Percentiles rank a stretch among this genome's conserved stretches.
Conservation (phyloP, 139 green algal species). For the Chlorella sp. region DNA sequence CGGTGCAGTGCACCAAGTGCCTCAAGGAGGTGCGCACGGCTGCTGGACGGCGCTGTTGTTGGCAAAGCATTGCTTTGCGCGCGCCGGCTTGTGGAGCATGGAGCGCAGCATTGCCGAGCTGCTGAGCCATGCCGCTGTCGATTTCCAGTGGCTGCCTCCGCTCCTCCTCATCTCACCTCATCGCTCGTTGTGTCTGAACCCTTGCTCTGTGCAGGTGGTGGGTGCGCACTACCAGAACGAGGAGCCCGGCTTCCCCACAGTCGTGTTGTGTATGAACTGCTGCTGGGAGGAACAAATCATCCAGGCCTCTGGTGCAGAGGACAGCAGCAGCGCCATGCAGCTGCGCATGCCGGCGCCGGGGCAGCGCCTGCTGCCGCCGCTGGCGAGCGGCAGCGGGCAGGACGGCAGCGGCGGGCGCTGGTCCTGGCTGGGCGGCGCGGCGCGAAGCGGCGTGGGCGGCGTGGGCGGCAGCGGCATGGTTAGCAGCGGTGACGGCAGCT, state of each 20-base stretch:
- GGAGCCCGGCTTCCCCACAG: constrained; percentile 35
- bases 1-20: constrained; percentile 44
- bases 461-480: too few relatives aligned
- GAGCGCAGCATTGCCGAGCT: too few relatives aligned
- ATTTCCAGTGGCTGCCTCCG: too few relatives aligned
- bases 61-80: too few relatives aligned
- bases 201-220: constrained; percentile 22
- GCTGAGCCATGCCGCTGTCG: too few relatives aligned
- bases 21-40: constrained; percentile 27
- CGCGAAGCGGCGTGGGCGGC: neutral
- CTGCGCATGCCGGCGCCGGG: constrained; percentile 37
- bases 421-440: neutral
- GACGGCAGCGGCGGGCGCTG: constrained; percentile 1
- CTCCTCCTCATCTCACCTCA: too few relatives aligned
- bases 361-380: constrained; percentile 5
- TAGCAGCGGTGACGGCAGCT: too few relatives aligned
- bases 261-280: constrained; percentile 42
- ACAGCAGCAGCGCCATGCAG: constrained; percentile 34
- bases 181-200: too few relatives aligned
- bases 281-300: constrained; percentile 43
- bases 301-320: constrained; percentile 4
- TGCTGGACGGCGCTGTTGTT: too few relatives aligned
- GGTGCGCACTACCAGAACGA: constrained; percentile 42
- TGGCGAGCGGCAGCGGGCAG: neutral
- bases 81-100: too few relatives aligned